These are phyloP conservation scores for Coniochaeta sp. DNA, from an alignment of 2,329 filamentous ascomycete genomes.

Conservation along the genomic window DNA sequence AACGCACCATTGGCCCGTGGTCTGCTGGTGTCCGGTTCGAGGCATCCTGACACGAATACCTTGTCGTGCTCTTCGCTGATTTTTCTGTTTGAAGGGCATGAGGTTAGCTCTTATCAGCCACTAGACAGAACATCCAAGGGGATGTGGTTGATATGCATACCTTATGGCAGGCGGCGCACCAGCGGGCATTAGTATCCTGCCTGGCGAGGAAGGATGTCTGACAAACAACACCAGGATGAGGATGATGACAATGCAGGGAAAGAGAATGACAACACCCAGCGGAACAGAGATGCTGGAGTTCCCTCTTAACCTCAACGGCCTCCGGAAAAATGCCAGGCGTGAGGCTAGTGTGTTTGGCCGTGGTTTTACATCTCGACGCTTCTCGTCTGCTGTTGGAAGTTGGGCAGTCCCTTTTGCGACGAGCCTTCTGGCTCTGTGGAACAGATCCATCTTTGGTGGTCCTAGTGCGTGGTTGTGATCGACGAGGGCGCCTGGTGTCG, in stretches of 20 bases:
- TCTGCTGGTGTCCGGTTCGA: constrained; percentile 68
- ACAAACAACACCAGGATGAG: constrained; percentile 86
- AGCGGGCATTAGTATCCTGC: constrained; percentile 77
- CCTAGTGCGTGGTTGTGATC: neutral
- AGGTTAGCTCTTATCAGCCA: neutral
- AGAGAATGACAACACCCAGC: constrained; percentile 83
- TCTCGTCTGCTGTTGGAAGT: constrained; percentile 45
- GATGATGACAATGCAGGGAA: constrained; percentile 84
- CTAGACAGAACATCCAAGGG: too few species aligned
- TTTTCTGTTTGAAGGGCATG: constrained; percentile 49
- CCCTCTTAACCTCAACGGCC: constrained; percentile 79
- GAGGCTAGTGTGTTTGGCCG: constrained; percentile 31
- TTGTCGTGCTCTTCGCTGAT: constrained; percentile 97
- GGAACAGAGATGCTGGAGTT: constrained; percentile 92
- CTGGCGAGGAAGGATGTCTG: constrained; percentile 75
- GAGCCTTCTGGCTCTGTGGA: constrained; percentile 46
- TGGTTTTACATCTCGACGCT: constrained; percentile 24
- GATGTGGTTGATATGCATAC: constrained; percentile 38
- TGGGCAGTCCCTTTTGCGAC: constrained; percentile 33
- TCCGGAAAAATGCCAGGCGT: constrained; percentile 71
- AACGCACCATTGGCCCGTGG: constrained; percentile 91
- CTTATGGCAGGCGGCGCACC: constrained; percentile 84
- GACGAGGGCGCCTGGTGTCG: neutral
- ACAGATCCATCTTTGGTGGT: constrained; percentile 44
- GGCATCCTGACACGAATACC: constrained; percentile 87